Percentiles rank a stretch among this genome's conserved stretches.
These are phyloP conservation scores for Begonia loranthoides DNA, from an alignment of 306 rosid species.

Conservation along the genomic window DNA sequence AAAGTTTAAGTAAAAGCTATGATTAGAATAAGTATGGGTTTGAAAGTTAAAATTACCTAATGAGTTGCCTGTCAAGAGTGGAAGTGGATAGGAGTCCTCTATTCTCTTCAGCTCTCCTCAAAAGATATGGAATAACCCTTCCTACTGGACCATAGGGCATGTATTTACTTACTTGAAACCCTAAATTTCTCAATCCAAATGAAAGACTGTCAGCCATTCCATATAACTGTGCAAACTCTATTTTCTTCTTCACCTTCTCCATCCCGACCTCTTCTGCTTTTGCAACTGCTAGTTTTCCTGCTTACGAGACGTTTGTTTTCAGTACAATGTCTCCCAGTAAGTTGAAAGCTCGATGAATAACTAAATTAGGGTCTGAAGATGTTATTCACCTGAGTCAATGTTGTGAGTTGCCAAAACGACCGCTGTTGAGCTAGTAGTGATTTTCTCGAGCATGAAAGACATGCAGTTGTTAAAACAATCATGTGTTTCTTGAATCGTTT, in stretches of 20 bases:
- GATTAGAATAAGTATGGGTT: too few relatives aligned
- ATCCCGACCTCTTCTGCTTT: constrained; percentile 70
- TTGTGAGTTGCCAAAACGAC: constrained; percentile 84
- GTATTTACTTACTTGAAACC: constrained; percentile 90
- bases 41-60: constrained; percentile 26
- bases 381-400: constrained; percentile 51
- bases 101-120: constrained; percentile 88
- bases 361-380: not conserved
- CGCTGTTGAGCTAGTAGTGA: constrained; percentile 49
- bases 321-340: too few relatives aligned
- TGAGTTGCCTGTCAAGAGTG: constrained; percentile 49
- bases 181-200: constrained; percentile 68
- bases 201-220: constrained; percentile 94
- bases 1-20: too few relatives aligned
- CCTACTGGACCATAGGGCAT: constrained; percentile 88
- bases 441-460: constrained; percentile 42
- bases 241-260: constrained; percentile 51
- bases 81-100: constrained; percentile 72
- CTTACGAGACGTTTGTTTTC: not conserved
- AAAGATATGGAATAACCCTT: constrained; percentile 68
- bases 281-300: constrained; percentile 65
- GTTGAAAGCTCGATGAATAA: too few relatives aligned
- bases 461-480: constrained; percentile 63
- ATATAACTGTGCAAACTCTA: constrained; percentile 77
- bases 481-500: constrained; percentile 54